Evolutionary conservation across 129 eudicot species (phyloP).

Genomic region (Dittrichia graveolens): DNA sequence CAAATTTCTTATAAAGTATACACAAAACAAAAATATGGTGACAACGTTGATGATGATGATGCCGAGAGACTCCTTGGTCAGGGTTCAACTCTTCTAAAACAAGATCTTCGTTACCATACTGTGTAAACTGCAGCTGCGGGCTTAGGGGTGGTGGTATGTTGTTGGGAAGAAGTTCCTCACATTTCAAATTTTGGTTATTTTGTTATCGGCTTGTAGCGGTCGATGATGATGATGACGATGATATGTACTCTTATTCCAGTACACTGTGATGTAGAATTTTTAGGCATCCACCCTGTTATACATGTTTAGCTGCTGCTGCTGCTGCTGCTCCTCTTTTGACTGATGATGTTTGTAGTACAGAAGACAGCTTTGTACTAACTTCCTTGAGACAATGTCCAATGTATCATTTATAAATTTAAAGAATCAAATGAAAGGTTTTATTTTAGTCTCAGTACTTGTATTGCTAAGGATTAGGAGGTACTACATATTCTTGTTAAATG

Average conservation of each 20-base stretch:
- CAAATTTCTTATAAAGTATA: not conserved
- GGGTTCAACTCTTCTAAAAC: not conserved
- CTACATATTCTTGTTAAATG: too few relatives aligned
- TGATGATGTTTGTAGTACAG: conserved; percentile 21
- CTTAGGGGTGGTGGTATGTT: conserved; percentile 28
- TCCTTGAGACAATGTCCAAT: conserved; percentile 9
- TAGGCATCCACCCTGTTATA: conserved; percentile 35
- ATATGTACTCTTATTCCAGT: conserved; percentile 39
- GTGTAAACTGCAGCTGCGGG: conserved; percentile 21
- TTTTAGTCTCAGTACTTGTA: not conserved
- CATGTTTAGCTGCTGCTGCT: conserved; percentile 18
- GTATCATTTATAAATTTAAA: conserved; percentile 32
- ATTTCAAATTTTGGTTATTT: conserved; percentile 4
- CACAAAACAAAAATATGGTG: not conserved
- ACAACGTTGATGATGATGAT: not conserved
- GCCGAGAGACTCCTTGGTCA: conserved; percentile 6
- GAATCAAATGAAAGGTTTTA: conserved; percentile 6
- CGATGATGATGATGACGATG: conserved; percentile 4
- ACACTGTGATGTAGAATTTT: conserved; percentile 34
- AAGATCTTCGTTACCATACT: not conserved
- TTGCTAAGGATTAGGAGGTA: too few relatives aligned
- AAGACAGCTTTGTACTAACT: conserved; percentile 25
- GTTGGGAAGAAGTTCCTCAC: not conserved
- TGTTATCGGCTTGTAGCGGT: conserved; percentile 19
- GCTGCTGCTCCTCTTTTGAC: not conserved